These are phyloP conservation scores for Xerocomus brunneocitrinus DNA, from an alignment of 768 basidiomycete genomes.

Conservation along the genomic window DNA sequence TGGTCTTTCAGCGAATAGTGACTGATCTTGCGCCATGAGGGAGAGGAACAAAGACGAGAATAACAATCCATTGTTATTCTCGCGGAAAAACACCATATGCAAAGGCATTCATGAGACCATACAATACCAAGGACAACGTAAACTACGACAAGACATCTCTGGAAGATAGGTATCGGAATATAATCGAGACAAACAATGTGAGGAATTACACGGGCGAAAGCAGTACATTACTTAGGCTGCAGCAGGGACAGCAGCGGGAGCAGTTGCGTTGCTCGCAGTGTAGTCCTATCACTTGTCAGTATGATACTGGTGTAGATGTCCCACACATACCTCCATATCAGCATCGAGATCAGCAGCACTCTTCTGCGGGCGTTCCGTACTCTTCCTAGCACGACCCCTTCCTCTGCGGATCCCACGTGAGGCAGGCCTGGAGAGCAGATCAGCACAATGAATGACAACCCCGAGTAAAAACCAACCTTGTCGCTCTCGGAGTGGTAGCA, in stretches of 20 bases:
- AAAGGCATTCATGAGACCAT: slow-evolving; percentile 8
- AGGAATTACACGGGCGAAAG: slow-evolving; percentile 5
- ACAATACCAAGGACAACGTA: slow-evolving; percentile 23
- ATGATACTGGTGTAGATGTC: not conserved
- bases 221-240: slow-evolving; percentile 20
- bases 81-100: not conserved
- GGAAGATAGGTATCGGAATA: slow-evolving; percentile 21
- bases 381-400: slow-evolving; percentile 43
- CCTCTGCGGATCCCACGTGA: slow-evolving; percentile 45
- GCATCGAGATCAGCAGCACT: slow-evolving; percentile 90
- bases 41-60: not conserved
- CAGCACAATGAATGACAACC: not conserved
- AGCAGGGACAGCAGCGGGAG: slow-evolving; percentile 46
- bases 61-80: not conserved
- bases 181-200: slow-evolving; percentile 9
- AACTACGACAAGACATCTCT: slow-evolving; percentile 14
- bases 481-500: slow-evolving; percentile 19
- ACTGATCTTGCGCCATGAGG: slow-evolving; percentile 14
- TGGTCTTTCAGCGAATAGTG: slow-evolving; percentile 54
- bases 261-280: slow-evolving; percentile 47
- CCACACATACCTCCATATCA: slow-evolving; percentile 84
- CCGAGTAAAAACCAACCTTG: slow-evolving; percentile 31
- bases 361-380: slow-evolving; percentile 62
- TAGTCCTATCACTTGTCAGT: slow-evolving; percentile 49
- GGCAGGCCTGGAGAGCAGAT: slow-evolving; percentile 24